Evolutionary conservation across 1,139 yeast species (phyloP).

Genomic region (Arxiozyma bovina): DNA sequence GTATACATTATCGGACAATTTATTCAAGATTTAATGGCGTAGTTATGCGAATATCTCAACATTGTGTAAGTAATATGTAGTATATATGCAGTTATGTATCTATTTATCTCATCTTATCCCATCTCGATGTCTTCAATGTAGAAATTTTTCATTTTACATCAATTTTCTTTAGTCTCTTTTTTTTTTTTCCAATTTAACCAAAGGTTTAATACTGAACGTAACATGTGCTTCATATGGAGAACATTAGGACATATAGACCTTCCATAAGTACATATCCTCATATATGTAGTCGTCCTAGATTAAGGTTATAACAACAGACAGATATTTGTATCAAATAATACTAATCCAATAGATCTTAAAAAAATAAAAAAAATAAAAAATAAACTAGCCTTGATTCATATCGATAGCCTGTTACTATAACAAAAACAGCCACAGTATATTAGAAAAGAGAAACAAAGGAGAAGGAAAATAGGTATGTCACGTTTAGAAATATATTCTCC

Average conservation of each 20-base stretch:
- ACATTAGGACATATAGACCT: no score
- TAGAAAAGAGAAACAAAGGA: slow-evolving; percentile 12
- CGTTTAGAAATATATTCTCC: slow-evolving; percentile 82
- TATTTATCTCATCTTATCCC: not conserved
- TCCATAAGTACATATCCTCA: no score
- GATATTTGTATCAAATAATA: no score
- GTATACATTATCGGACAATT: slow-evolving; percentile 54
- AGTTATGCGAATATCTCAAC: not conserved
- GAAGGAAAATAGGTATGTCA: slow-evolving; percentile 34
- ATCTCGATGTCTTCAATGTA: not conserved
- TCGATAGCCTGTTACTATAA: not conserved
- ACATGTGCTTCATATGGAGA: not conserved
- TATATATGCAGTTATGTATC: not conserved
- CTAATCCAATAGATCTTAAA: not conserved
- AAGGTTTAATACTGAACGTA: no score
- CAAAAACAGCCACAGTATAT: not conserved
- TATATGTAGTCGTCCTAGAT: no score
- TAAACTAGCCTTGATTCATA: not conserved
- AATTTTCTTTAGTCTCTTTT: not conserved
- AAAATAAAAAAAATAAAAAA: no score
- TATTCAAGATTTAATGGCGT: slow-evolving; percentile 27
- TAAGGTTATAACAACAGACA: no score
- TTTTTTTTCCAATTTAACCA: not conserved
- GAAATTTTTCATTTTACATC: not conserved
- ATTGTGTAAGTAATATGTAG: no score